Percentiles rank a stretch among this genome's conserved stretches.
phyloP scores from a whole-genome alignment of 441 rosid species.

The Populus tomentosa region DNA sequence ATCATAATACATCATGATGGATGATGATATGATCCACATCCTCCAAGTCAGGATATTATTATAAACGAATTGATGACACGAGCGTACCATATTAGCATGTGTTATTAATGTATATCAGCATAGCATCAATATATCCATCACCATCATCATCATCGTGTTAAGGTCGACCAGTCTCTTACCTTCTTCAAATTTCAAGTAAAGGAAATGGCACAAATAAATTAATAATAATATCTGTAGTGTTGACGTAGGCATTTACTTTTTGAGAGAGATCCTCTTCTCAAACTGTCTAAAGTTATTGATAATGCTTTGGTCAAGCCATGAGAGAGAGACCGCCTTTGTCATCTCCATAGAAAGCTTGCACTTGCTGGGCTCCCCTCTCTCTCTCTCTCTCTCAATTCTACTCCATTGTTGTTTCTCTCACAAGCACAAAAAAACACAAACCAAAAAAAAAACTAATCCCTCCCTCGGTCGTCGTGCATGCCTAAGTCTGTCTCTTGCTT shows the following conservation, averaged over 20 bases:
- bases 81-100: too few species aligned
- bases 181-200: too few species aligned
- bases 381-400: slow-evolving; percentile 2
- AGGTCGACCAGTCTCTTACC: too few species aligned
- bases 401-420: not conserved
- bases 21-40: too few species aligned
- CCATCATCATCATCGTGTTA: too few species aligned
- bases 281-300: not conserved
- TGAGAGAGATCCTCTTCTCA: not conserved
- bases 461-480: slow-evolving; percentile 31
- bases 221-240: not conserved
- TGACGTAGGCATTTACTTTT: not conserved
- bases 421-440: not conserved
- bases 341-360: slow-evolving; percentile 57
- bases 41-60: too few species aligned
- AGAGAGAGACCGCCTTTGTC: slow-evolving; percentile 48
- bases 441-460: too few species aligned
- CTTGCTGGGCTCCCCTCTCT: slow-evolving; percentile 36
- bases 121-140: too few species aligned
- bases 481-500: slow-evolving; percentile 12
- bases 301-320: not conserved
- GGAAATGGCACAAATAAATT: not conserved
- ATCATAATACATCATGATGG: too few species aligned
- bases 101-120: too few species aligned
- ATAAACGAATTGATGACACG: too few species aligned